Percentiles rank a stretch among this genome's conserved stretches.
Conservation (phyloP, 2,329 filamentous ascomycete genomes). For the Clonostachys byssicola region DNA sequence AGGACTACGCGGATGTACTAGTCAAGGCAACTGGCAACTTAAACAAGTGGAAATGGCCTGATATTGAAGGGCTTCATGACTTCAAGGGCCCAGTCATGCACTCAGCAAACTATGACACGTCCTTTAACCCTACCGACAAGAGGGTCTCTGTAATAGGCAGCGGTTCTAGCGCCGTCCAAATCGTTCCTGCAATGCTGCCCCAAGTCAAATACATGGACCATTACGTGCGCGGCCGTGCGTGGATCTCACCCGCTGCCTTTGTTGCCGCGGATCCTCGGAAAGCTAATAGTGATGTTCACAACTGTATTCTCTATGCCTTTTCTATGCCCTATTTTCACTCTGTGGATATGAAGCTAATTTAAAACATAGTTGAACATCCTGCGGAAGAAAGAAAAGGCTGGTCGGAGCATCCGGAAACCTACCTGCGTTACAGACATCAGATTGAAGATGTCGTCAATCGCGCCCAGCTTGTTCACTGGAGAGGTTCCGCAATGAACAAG, state of each 20-base stretch:
- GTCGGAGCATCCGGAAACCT: not conserved
- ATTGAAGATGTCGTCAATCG: not conserved
- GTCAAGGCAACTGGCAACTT: slow-evolving; percentile 3
- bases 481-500: not conserved
- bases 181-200: slow-evolving; percentile 31
- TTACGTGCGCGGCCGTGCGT: slow-evolving; percentile 35
- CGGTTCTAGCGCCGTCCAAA: slow-evolving; percentile 49
- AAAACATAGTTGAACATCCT: not conserved
- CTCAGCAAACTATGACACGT: slow-evolving; percentile 45
- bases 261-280: not conserved
- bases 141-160: slow-evolving; percentile 51
- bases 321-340: too few species aligned
- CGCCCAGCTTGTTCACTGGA: not conserved
- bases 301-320: too few species aligned
- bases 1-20: slow-evolving; percentile 27
- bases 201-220: slow-evolving; percentile 30
- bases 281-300: too few species aligned
- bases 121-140: slow-evolving; percentile 42
- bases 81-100: slow-evolving; percentile 47
- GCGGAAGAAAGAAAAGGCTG: not conserved
- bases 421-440: not conserved
- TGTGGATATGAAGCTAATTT: too few species aligned
- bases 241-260: slow-evolving; percentile 24
- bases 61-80: slow-evolving; percentile 35
- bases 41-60: slow-evolving; percentile 43